A percentile compares a stretch with the other conserved stretches of the same genome.
phyloP scores from a whole-genome alignment of 306 rosid genomes.

The Malus sylvestris region DNA sequence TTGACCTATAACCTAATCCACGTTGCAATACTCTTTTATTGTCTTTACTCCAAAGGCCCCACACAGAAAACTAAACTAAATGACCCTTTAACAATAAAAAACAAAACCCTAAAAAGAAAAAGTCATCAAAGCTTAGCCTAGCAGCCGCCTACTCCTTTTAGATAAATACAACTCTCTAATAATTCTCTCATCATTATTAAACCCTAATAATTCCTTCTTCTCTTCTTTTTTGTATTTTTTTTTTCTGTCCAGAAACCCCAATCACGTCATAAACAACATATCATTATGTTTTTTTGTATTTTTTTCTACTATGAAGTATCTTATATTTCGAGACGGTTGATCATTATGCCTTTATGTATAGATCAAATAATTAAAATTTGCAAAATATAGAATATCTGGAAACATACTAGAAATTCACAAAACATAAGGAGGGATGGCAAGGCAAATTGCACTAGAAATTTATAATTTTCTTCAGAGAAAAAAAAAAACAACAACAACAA shows the following conservation, averaged over 20 bases:
- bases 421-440: neutral
- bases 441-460: neutral
- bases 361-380: no score
- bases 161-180: neutral
- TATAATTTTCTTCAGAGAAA: neutral
- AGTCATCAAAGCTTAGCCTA: neutral
- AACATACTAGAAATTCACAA: neutral
- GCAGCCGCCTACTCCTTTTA: neutral
- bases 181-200: neutral
- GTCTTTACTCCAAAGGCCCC: neutral
- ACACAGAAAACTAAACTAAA: neutral
- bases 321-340: no score
- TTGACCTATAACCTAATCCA: slow-evolving; percentile 19
- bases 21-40: neutral
- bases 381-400: neutral
- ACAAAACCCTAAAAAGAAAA: neutral
- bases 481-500: neutral
- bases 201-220: neutral
- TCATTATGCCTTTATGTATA: no score
- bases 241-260: no score
- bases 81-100: neutral
- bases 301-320: no score
- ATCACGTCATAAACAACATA: no score
- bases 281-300: no score
- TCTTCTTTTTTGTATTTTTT: no score